Conservation (phyloP, 768 basidiomycete species). For the Tubosaeta brunneosetosa region DNA sequence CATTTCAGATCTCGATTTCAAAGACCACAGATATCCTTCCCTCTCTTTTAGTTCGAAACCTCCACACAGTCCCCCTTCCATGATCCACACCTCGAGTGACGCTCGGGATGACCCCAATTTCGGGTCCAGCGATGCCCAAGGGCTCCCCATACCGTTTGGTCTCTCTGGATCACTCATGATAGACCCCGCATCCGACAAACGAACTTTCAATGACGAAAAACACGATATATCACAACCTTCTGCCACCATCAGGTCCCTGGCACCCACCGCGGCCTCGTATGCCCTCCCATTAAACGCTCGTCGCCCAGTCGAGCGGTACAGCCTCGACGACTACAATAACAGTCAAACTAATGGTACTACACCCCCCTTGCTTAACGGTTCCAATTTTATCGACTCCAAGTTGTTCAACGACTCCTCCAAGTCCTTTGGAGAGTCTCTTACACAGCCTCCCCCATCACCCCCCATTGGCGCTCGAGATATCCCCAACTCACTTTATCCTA, state of each 20-base stretch:
- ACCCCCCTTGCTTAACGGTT: slow-evolving; percentile 23
- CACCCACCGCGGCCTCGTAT: slow-evolving; percentile 39
- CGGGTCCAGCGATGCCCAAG: slow-evolving; percentile 11
- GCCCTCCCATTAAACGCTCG: slow-evolving; percentile 41
- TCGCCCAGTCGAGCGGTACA: slow-evolving; percentile 49
- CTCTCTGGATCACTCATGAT: slow-evolving; percentile 11
- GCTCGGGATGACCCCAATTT: slow-evolving; percentile 19
- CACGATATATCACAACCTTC: slow-evolving; percentile 14
- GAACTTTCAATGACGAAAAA: slow-evolving; percentile 22
- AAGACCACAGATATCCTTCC: slow-evolving; percentile 56
- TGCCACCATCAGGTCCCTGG: slow-evolving; percentile 18
- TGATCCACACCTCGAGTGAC: slow-evolving; percentile 28
- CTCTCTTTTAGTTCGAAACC: slow-evolving; percentile 24
- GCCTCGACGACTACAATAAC: slow-evolving; percentile 40
- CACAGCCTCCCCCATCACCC: slow-evolving; percentile 22
- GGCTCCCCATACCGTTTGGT: slow-evolving; percentile 10
- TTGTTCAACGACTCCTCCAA: slow-evolving; percentile 30
- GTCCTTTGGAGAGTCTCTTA: slow-evolving; percentile 26
- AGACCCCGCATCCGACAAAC: slow-evolving; percentile 20
- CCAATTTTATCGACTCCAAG: slow-evolving; percentile 25
- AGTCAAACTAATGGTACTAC: slow-evolving; percentile 14
- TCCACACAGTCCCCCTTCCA: slow-evolving; percentile 23
- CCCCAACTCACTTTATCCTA: slow-evolving; percentile 34
- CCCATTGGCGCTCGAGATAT: slow-evolving; percentile 21
- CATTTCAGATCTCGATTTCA: slow-evolving; percentile 57